Conservation (phyloP, 495 filamentous ascomycete genomes). For the Cladorrhinum samala region DNA sequence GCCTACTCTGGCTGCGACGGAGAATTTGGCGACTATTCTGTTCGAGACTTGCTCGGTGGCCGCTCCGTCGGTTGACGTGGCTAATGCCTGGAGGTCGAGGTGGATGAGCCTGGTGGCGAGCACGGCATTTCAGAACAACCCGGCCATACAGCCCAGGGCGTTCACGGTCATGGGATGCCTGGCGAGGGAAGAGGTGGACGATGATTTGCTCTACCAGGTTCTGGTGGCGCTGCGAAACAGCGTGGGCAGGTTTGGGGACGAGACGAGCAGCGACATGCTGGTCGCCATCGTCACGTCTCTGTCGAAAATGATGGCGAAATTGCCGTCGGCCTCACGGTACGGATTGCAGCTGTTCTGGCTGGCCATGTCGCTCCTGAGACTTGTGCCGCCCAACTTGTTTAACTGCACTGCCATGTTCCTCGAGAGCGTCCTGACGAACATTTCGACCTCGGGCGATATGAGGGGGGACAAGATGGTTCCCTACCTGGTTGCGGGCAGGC, state of each 20-base stretch:
- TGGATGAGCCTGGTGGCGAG: slow-evolving; percentile 67
- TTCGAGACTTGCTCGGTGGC: slow-evolving; percentile 57
- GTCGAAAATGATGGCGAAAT: slow-evolving; percentile 64
- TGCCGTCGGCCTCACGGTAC: slow-evolving; percentile 56
- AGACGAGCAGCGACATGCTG: slow-evolving; percentile 57
- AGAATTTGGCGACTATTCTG: slow-evolving; percentile 48
- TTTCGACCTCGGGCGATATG: slow-evolving; percentile 50
- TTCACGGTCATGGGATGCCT: slow-evolving; percentile 66
- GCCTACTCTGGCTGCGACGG: slow-evolving; percentile 44
- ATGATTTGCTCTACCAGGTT: slow-evolving; percentile 63
- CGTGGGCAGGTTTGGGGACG: slow-evolving; percentile 52
- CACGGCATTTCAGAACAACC: slow-evolving; percentile 65
- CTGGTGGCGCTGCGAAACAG: slow-evolving; percentile 57
- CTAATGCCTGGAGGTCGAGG: slow-evolving; percentile 62
- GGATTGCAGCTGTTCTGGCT: slow-evolving; percentile 64
- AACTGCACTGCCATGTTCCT: slow-evolving; percentile 57
- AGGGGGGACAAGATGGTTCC: slow-evolving; percentile 51
- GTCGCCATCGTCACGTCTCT: slow-evolving; percentile 57
- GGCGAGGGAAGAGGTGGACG: slow-evolving; percentile 60
- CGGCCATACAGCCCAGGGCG: slow-evolving; percentile 59
- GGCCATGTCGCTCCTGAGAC: slow-evolving; percentile 56
- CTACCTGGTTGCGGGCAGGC: slow-evolving; percentile 50
- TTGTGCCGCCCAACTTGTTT: slow-evolving; percentile 53
- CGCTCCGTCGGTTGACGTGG: slow-evolving; percentile 55
- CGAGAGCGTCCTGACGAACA: slow-evolving; percentile 55